Conservation (phyloP, 352 stramenopile genomes). For the Globisporangium carolinianum region DNA sequence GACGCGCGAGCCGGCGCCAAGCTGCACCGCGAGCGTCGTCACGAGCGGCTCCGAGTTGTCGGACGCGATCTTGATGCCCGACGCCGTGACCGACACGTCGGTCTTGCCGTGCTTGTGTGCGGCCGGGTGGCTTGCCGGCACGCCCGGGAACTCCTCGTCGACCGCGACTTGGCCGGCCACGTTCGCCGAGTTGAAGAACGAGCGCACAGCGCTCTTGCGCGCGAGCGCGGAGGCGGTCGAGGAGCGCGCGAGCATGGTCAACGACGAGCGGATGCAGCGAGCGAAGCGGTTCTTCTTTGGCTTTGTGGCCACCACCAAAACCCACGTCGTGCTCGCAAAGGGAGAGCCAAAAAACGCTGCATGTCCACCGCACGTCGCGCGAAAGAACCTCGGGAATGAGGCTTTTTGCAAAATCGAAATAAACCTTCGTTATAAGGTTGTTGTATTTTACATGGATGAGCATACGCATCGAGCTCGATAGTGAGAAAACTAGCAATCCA, state of each 20-base stretch:
- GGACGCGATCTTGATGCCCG: slow-evolving; percentile 57
- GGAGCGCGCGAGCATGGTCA: slow-evolving; percentile 25
- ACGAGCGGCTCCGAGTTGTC: slow-evolving; percentile 39
- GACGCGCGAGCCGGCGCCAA: slow-evolving; percentile 49
- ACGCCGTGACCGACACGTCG: slow-evolving; percentile 29
- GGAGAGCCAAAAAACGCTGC: neutral
- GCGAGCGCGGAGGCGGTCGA: slow-evolving; percentile 27
- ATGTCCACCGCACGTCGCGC: neutral
- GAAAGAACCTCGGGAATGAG: too few species aligned
- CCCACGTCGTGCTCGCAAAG: neutral
- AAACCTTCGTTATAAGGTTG: too few species aligned
- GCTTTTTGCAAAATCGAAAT: too few species aligned
- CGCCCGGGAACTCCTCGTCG: slow-evolving; percentile 53
- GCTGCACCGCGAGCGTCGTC: slow-evolving; percentile 55
- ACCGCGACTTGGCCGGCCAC: slow-evolving; percentile 48
- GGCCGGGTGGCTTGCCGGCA: slow-evolving; percentile 32
- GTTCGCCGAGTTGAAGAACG: slow-evolving; percentile 59
- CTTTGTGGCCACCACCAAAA: slow-evolving; percentile 27
- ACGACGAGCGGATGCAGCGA: neutral
- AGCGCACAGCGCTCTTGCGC: slow-evolving; percentile 25
- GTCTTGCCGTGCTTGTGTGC: slow-evolving; percentile 25
- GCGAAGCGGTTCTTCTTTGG: slow-evolving; percentile 10
- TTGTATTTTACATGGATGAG: too few species aligned
- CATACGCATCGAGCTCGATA: too few species aligned
- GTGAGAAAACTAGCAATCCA: too few species aligned